Base-by-base conservation (phyloP, 192 early-diverging fungal species). In the Coemansia sp. region DNA sequence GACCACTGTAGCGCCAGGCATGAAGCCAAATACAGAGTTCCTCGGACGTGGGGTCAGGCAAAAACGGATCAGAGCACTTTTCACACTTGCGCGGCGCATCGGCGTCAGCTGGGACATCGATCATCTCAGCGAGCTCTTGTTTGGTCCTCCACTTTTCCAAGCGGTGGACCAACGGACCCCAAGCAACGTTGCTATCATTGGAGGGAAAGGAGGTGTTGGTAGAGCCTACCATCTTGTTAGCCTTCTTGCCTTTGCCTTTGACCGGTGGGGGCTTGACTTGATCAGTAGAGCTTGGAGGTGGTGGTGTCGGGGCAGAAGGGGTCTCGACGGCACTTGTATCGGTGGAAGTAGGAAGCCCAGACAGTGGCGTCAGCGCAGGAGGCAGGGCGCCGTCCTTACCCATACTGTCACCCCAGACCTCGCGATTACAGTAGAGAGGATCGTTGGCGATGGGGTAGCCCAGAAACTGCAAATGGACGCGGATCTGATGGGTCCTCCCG, bases 401-500 rank as follows among this genome's bases (percentile, higher is more conserved):
- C 59, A 88, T 67, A 0, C 69, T 44, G 9, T 59, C 17, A 17
- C 91, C 93, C 94, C 95, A 98, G 0, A 89, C 80, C 1, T 88
- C 86, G 10, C 69, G 53, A 74, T 89, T 88, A 53, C 89, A 86
- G 77, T 99, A 99, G 2, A 98, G 67, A 12, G 97, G 97, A 69
- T 99, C 97, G 69, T 99, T 98, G 21, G 91, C 94, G 62, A 99
- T 97, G 1, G 96, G 95, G 61, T 87, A 87, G 5, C 97, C 97
- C 0, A 99, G 85, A 69, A 89, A 95, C 80, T 95, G 93, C 34
- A 99, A 73, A 68, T 99, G 97, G 46, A 99, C 96, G 36, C 97
- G 89, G 66, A 99, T 98, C 81, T 99, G 97, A 64, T 99, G 97
- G 12, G 96, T 98, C 32, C 97, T 83, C 2, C 97, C 97, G 0